phyloP scores from a whole-genome alignment of 2,329 filamentous ascomycete species.

The Penicillium brasilianum region DNA sequence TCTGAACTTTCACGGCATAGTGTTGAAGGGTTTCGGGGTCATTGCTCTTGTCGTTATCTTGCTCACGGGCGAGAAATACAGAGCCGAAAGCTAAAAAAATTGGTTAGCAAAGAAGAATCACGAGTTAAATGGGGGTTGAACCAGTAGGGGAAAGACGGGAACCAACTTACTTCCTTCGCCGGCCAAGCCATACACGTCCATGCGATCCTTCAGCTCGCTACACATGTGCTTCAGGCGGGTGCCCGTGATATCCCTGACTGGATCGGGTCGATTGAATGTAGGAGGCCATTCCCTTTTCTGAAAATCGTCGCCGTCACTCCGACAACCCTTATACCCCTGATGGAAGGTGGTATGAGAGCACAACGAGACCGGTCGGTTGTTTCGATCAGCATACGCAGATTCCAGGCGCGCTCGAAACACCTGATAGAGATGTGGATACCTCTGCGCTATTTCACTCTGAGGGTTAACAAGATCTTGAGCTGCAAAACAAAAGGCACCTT shows the following conservation, averaged over 20 bases:
- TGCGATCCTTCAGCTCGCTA: conserved; percentile 1
- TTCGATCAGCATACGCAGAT: conserved; percentile 9
- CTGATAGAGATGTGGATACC: conserved; percentile 21
- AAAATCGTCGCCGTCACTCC: conserved; percentile 10
- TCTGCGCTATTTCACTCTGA: conserved; percentile 8
- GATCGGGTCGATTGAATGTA: not conserved
- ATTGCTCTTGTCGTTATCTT: not conserved
- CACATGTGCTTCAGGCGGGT: conserved; percentile 10
- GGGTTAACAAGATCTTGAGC: conserved; percentile 18
- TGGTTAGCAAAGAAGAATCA: not conserved
- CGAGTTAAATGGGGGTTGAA: too few species aligned
- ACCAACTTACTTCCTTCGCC: conserved; percentile 27
- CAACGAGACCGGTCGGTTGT: conserved; percentile 17
- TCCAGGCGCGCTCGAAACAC: conserved; percentile 16
- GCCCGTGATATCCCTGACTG: not conserved
- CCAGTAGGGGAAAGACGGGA: not conserved
- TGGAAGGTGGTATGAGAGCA: conserved; percentile 15
- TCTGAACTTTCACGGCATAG: conserved; percentile 32
- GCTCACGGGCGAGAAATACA: conserved; percentile 29
- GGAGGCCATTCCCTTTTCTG: conserved; percentile 13
- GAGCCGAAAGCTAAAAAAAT: conserved; percentile 27
- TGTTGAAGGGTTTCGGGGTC: conserved; percentile 13
- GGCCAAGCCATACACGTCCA: conserved; percentile 26
- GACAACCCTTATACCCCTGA: conserved; percentile 7
- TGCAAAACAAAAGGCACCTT: conserved; percentile 9